Evolutionary conservation across 208 protist genomes (phyloP), one percentile per base, ranked within the genome.

Genomic region (Trypanosoma vivax): DNA sequence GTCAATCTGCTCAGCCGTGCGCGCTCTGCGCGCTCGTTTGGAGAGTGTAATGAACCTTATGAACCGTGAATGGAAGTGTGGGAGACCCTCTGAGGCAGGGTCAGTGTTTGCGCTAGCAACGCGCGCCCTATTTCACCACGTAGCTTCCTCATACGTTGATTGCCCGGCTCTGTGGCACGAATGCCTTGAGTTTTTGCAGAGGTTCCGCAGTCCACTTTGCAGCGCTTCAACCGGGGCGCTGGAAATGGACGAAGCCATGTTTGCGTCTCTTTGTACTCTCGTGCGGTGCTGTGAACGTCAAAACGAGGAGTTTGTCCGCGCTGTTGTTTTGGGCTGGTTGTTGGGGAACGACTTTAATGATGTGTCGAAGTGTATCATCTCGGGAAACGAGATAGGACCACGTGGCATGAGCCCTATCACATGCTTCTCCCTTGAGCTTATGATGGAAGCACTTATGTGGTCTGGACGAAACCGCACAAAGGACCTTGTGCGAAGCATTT

Each of bases 151-250:
- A 6, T 38, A 53, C 16, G 25, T 73, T 38, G 50, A 38, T 29
- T 76, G 81, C 1, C 76, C 76, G 62, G 70, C 76, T 1, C 52
- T 89, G 56, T 89, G 81, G 81, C 50, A 59, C 11, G 71, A 68
- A 46, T 89, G 81, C 54, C 48, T 77, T 6, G 34, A 56, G 5
- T 52, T 73, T 9, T 24, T 64, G 23, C 10, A 43, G 1, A 70
- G 57, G 40, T 52, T 88, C 2, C 23, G 28, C 31, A 68, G 65
- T 19, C 80, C 73, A 6, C 43, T 80, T 10, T 24, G 24, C 29
- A 43, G 23, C n/a, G 27, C 35, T 31, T 60, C 16, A 42, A 13
- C 24, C 7, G 16, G 38, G 5, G 29, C 52, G 41, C n/a, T 63
- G 29, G 18, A 55, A 4, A 34, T 61, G 1, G 72, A 29, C 29